Base-by-base conservation (phyloP, 768 basidiomycete genomes). In the Phaeotremella skinneri region DNA sequence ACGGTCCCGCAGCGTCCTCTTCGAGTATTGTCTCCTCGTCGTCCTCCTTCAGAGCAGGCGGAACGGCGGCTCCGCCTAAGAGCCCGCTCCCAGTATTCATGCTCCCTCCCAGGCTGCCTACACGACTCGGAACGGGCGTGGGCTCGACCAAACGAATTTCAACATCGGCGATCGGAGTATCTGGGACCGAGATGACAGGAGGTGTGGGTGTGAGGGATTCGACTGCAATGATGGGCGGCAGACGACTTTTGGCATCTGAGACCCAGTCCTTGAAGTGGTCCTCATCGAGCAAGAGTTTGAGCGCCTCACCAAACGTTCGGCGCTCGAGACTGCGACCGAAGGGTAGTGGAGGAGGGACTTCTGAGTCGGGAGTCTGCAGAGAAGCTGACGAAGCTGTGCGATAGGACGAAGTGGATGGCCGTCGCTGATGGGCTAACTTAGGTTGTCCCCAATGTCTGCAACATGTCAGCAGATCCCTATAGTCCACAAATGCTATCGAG, bases 91-190 rank as follows among this genome's bases (percentile, higher is more conserved):
- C 54, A 5, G 63, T 56, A 30, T 49, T 61, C 52, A 67, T 68
- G 20, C 68, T 71, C 14, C 67, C 72, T 6, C 72, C 72, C 4
- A 77, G 56, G 45, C 71, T 73, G 5, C 74, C 74, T 0, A 73
- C 76, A 16, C 76, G 62, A 49, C 64, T 67, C 3, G 76, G 74
- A 1, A 71, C 76, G 26, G 76, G 76, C 17, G 76, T 77, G 13
- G 76, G 76, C 49, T 74, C 74, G 21, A 77, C 70, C 31, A 74
- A 54, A 1, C 72, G 63, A n/a, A 73, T 70, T 37, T 73, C 71
- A 4, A 73, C 48, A 27, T 73, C 57, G 17, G 68, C 64, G 23
- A 66, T 45, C 2, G 71, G 71, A 2, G 71, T 70, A 48, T 70
- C 68, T 2, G 71, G 71, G 4, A 73, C 60, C 20, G 66, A 70